Evolutionary conservation across 768 basidiomycete genomes (phyloP).

Genomic region (Mycena metata): DNA sequence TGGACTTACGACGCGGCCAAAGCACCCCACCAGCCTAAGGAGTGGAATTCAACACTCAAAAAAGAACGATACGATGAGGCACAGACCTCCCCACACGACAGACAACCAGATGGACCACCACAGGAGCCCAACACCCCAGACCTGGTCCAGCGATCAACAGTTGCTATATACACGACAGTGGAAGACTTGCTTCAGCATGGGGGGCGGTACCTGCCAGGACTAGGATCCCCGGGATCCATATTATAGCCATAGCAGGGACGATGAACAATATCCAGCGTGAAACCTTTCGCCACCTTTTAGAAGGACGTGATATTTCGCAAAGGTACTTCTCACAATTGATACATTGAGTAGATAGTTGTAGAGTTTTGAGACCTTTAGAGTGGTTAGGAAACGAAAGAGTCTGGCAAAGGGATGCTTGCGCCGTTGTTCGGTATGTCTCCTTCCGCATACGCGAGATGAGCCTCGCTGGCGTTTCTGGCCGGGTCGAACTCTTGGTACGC

Average conservation of each 20-base stretch:
- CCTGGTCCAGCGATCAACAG: conserved; percentile 45
- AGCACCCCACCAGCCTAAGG: conserved; percentile 81
- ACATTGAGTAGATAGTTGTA: conserved; percentile 83
- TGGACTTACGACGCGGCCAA: conserved; percentile 73
- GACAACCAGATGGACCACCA: conserved; percentile 92
- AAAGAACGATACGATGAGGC: not conserved
- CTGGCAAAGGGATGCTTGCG: conserved; percentile 49
- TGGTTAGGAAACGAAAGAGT: conserved; percentile 7
- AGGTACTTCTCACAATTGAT: conserved; percentile 67
- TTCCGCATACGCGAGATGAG: conserved; percentile 69
- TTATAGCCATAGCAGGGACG: conserved; percentile 72
- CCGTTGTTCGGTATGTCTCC: conserved; percentile 72
- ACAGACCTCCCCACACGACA: conserved; percentile 70
- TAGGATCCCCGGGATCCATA: conserved; percentile 86
- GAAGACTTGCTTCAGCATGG: conserved; percentile 62
- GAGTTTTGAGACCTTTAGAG: conserved; percentile 65
- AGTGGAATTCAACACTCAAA: not conserved
- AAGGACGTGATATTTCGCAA: not conserved
- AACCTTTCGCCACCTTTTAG: not conserved
- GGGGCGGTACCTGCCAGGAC: conserved; percentile 60
- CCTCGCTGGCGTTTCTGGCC: conserved; percentile 59
- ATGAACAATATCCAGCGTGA: conserved; percentile 86
- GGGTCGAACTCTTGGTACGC: conserved; percentile 72
- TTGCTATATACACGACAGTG: conserved; percentile 9
- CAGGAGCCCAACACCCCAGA: conserved; percentile 71